phyloP scores from a whole-genome alignment of 345 rosid genomes.

The Pistacia integerrima region DNA sequence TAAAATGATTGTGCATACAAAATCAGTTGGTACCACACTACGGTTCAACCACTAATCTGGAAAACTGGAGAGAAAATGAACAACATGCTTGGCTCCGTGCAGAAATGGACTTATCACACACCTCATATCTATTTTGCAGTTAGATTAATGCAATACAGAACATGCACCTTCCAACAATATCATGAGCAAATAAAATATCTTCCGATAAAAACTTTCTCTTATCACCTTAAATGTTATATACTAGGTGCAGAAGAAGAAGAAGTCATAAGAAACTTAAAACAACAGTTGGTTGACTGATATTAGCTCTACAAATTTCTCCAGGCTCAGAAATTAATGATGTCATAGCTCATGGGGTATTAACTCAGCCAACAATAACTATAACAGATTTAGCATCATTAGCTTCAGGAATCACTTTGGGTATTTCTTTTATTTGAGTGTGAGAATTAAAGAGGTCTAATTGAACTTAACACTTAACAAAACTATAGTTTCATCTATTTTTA shows the following conservation, averaged over 20 bases:
- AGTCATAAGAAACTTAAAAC: neutral
- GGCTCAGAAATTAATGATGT: neutral
- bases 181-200: neutral
- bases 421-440: neutral
- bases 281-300: neutral
- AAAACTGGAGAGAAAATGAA: conserved; percentile 2
- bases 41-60: neutral
- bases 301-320: neutral
- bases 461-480: neutral
- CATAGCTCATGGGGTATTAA: neutral
- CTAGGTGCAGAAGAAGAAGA: neutral
- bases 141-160: neutral
- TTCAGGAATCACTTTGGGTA: neutral
- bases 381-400: conserved; percentile 6
- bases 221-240: neutral
- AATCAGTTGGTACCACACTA: too few species aligned
- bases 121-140: neutral
- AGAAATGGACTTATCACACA: neutral
- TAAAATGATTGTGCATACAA: too few species aligned
- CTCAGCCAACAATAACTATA: neutral
- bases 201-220: neutral
- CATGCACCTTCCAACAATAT: neutral
- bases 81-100: neutral
- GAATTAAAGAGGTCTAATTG: neutral
- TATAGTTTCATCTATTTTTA: neutral